Evolutionary conservation across 495 filamentous ascomycete genomes (phyloP).

Genomic region (Ascobolus immersus): DNA sequence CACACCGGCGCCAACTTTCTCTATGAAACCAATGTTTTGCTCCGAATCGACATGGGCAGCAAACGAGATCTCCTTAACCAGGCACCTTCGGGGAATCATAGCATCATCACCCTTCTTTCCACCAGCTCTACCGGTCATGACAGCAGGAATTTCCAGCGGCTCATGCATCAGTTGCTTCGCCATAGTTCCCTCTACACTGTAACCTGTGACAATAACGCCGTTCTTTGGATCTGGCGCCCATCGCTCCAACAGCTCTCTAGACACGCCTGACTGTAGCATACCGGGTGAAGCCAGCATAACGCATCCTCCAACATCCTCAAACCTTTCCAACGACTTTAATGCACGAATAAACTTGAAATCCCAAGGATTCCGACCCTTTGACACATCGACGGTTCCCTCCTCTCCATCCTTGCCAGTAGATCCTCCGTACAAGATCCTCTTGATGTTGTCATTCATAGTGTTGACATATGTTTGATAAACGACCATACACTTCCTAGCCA

Average conservation of each 20-base stretch:
- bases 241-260: slow-evolving; percentile 68
- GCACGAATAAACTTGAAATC: slow-evolving; percentile 81
- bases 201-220: slow-evolving; percentile 89
- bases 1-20: slow-evolving; percentile 69
- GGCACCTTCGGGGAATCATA: slow-evolving; percentile 81
- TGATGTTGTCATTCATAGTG: slow-evolving; percentile 98
- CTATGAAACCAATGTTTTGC: slow-evolving; percentile 85
- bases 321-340: slow-evolving; percentile 74
- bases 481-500: slow-evolving; percentile 89
- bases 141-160: slow-evolving; percentile 71
- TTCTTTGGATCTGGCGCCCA: slow-evolving; percentile 93
- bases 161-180: slow-evolving; percentile 81
- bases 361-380: slow-evolving; percentile 67
- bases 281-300: slow-evolving; percentile 93
- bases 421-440: slow-evolving; percentile 60
- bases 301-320: slow-evolving; percentile 84
- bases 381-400: too few relatives aligned
- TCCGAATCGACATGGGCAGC: slow-evolving; percentile 92
- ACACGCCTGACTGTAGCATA: slow-evolving; percentile 79
- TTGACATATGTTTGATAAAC: slow-evolving; percentile 95
- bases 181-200: slow-evolving; percentile 97
- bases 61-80: slow-evolving; percentile 75
- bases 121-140: slow-evolving; percentile 45
- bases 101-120: slow-evolving; percentile 27
- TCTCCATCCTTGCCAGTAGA: slow-evolving; percentile 38